These are phyloP conservation scores for Exophiala sp. DNA, from an alignment of 2,329 filamentous ascomycete species.

Conservation along the genomic window DNA sequence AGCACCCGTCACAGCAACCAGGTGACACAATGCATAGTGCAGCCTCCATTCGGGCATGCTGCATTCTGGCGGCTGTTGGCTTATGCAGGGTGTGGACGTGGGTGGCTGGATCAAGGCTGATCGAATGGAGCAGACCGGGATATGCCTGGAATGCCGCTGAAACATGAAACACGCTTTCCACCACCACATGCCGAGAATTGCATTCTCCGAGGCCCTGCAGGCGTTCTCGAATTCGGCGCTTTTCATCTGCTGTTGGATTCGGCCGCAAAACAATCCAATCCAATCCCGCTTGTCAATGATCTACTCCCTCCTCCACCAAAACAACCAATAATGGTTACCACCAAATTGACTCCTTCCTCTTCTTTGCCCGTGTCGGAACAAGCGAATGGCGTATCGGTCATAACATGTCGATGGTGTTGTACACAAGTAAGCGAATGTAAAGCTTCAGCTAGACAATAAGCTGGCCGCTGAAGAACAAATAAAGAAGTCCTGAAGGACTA, in stretches of 20 bases:
- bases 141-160: neutral
- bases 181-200: neutral
- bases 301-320: too few species aligned
- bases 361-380: constrained; percentile 7
- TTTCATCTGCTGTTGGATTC: too few species aligned
- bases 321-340: too few species aligned
- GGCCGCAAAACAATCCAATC: too few species aligned
- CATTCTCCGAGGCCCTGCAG: too few species aligned
- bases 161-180: neutral
- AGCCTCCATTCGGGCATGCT: neutral
- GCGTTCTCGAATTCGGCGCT: too few species aligned
- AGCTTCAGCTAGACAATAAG: constrained; percentile 18
- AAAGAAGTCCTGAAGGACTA: neutral
- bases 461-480: constrained; percentile 16
- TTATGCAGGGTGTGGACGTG: neutral
- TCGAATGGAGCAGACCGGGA: neutral
- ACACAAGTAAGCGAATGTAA: constrained; percentile 25
- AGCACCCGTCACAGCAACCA: neutral
- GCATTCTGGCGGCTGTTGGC: neutral
- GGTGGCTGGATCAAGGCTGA: neutral
- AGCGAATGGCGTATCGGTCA: constrained; percentile 27
- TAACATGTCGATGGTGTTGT: constrained; percentile 23
- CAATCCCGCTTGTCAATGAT: too few species aligned
- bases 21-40: neutral
- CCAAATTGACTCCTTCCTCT: neutral